Evolutionary conservation across 176 grass and related monocot genomes (phyloP), one percentile per base, ranked within the genome.

Genomic region (Tillandsia fasciculata): DNA sequence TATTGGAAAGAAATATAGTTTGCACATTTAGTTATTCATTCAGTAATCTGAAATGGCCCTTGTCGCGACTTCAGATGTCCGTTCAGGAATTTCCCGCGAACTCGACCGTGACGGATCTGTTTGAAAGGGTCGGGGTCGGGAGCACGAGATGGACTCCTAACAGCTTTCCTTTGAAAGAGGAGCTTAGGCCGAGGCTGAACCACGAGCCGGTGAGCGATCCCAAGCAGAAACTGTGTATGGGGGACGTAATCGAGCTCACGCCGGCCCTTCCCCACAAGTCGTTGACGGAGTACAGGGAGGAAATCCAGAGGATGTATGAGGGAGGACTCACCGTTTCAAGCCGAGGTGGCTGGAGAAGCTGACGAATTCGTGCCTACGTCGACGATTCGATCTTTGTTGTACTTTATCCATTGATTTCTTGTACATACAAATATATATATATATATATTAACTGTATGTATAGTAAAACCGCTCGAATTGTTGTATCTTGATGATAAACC

Each of bases 261-360:
- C 92, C 92, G 20, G 76, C 83, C 1, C 78, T 96, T 23, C 81
- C 86, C 0, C 51, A 87, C 79, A 79, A 97, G 70, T 99, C 90
- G 0, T 82, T 99, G 67, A 85, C 75, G 0, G 85, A 84, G 75
- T 99, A 86, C 56, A 78, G 95, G 64, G 90, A 94, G 65, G 87
- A 99, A 75, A 90, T 99, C 67, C 90, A 99, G 77, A 89, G 95
- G n/a, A 99, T 99, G 90, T 99, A 99, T 10, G 84, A 99, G 65
- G 64, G 70, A 42, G 87, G 78, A 13, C 83, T 86, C 5, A 74
- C 84, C n/a, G 71, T 84, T 11, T 77, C 90, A 6, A 74, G 84
- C 66, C 58, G 69, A 70, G 72, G 74, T 2, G 54, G 83, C 47
- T 80, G 20, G 8, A 73, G 67, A 76, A 83, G 76, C 57, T 88